Percentiles rank a stretch among this genome's conserved stretches.
phyloP scores from a whole-genome alignment of 2,329 filamentous ascomycete genomes.

The Phaeoacremonium minimum region DNA sequence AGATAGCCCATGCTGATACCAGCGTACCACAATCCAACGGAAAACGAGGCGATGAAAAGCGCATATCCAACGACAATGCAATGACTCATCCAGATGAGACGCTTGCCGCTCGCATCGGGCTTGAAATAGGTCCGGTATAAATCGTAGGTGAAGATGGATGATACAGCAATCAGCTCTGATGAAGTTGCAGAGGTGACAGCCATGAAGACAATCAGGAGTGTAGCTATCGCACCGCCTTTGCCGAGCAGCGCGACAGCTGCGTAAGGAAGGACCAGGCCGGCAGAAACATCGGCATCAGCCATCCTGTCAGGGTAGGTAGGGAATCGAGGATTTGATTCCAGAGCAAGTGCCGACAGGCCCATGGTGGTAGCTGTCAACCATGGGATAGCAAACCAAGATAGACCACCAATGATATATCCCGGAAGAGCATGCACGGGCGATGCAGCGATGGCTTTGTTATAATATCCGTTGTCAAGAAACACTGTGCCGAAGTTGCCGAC shows the following conservation, averaged over 20 bases:
- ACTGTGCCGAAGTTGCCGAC: conserved; percentile 79
- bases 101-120: conserved; percentile 67
- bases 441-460: conserved; percentile 90
- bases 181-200: conserved; percentile 83
- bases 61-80: conserved; percentile 67
- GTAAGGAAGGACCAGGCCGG: conserved; percentile 80
- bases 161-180: conserved; percentile 81
- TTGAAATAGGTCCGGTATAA: conserved; percentile 86
- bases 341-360: conserved; percentile 74
- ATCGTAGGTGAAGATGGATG: conserved; percentile 84
- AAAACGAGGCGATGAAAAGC: conserved; percentile 72
- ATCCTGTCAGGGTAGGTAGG: conserved; percentile 72
- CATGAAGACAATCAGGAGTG: conserved; percentile 81
- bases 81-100: conserved; percentile 78
- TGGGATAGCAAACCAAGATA: conserved; percentile 90
- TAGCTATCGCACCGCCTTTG: conserved; percentile 73
- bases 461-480: conserved; percentile 84
- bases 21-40: conserved; percentile 68
- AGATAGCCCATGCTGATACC: conserved; percentile 85
- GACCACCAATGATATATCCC: conserved; percentile 81
- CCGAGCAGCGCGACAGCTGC: conserved; percentile 81
- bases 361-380: conserved; percentile 87
- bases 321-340: conserved; percentile 70
- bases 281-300: conserved; percentile 68
- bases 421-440: conserved; percentile 81